These are phyloP conservation scores for Colletotrichum camelliae DNA, from an alignment of 2,329 filamentous ascomycete species.

Conservation along the genomic window DNA sequence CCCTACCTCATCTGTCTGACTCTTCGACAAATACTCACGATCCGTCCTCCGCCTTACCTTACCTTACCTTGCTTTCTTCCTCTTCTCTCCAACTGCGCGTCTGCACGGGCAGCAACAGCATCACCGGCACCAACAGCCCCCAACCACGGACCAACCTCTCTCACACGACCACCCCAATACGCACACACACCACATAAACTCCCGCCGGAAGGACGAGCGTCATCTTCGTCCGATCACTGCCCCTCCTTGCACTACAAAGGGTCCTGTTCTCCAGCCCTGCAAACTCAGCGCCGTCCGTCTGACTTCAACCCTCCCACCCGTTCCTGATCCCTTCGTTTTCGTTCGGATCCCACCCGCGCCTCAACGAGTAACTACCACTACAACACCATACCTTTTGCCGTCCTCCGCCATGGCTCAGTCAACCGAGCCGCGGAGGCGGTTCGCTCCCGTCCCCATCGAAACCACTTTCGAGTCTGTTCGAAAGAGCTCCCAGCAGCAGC, in stretches of 20 bases:
- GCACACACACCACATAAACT: background rate
- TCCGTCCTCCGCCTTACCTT: background rate
- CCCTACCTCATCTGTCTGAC: background rate
- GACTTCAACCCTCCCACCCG: background rate
- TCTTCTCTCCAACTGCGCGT: background rate
- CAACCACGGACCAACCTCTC: conserved; percentile 16
- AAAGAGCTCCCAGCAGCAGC: conserved; percentile 33
- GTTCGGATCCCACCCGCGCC: background rate
- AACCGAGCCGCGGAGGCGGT: conserved; percentile 59
- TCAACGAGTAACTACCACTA: background rate
- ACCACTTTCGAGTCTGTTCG: conserved; percentile 68
- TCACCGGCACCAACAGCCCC: background rate
- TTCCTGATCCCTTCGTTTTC: background rate
- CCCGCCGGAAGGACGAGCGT: background rate
- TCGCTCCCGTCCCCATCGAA: conserved; percentile 74
- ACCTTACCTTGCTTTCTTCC: background rate
- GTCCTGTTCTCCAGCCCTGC: background rate
- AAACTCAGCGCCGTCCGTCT: background rate
- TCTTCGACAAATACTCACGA: conserved; percentile 14
- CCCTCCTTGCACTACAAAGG: conserved; percentile 10
- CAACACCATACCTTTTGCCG: background rate
- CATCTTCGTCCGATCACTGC: conserved; percentile 12
- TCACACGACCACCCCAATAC: background rate
- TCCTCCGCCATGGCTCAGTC: conserved; percentile 40
- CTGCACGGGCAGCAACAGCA: conserved; percentile 6